These are phyloP conservation scores for Guadua angustifolia DNA, from an alignment of 176 grass and related monocot species.

Conservation along the genomic window DNA sequence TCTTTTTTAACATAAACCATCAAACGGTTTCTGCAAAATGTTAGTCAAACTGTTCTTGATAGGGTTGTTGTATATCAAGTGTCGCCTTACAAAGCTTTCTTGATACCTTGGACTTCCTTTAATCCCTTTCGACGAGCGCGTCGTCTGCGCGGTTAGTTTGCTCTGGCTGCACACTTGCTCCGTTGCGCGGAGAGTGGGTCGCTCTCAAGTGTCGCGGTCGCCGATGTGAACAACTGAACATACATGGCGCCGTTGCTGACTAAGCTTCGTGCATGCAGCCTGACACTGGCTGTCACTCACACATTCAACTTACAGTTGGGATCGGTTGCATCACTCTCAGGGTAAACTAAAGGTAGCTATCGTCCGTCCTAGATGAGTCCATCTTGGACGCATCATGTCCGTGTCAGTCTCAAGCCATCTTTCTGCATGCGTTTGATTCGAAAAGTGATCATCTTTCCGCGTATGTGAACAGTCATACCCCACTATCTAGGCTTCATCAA, in stretches of 20 bases:
- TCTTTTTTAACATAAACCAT: background rate
- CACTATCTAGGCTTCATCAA: background rate
- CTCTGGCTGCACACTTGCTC: background rate
- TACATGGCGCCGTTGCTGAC: conserved; percentile 8
- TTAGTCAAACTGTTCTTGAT: background rate
- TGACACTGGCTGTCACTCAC: conserved; percentile 31
- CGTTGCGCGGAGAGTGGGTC: conserved; percentile 43
- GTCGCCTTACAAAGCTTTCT: background rate
- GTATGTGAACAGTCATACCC: conserved; percentile 23
- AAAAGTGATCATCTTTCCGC: background rate
- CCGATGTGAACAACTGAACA: conserved; percentile 21
- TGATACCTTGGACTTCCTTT: background rate
- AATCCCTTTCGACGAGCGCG: conserved; percentile 4
- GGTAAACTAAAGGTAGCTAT: background rate
- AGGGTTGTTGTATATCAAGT: background rate
- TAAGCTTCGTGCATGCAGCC: conserved; percentile 21
- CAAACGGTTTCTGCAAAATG: background rate
- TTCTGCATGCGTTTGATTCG: background rate
- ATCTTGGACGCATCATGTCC: conserved; percentile 38
- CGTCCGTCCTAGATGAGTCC: conserved; percentile 7
- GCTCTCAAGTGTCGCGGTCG: conserved; percentile 31
- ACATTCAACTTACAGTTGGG: background rate
- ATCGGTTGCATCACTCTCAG: background rate
- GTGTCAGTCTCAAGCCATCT: conserved; percentile 36
- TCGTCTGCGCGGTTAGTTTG: background rate